Percentiles rank a stretch among this genome's conserved stretches.
Conservation (phyloP, 2,329 filamentous ascomycete species). For the Trichoderma guizhouense region DNA sequence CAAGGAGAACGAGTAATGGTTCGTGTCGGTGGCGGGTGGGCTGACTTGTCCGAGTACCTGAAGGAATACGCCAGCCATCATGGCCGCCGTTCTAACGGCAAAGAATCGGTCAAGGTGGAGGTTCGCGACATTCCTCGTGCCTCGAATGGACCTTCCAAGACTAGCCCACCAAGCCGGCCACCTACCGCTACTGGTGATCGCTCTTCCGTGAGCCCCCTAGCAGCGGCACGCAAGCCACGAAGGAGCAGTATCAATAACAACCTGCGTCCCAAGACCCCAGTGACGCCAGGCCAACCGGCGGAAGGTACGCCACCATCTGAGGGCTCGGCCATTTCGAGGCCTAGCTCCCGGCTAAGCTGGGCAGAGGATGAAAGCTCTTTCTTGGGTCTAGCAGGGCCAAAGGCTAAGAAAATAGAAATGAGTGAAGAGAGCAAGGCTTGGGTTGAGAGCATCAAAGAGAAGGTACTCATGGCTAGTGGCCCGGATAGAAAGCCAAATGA, state of each 20-base stretch:
- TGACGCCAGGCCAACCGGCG: constrained; percentile 29
- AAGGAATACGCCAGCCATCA: constrained; percentile 93
- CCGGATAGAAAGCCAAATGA: constrained; percentile 40
- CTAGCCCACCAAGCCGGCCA: constrained; percentile 42
- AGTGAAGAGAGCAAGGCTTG: constrained; percentile 72
- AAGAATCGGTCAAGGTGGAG: constrained; percentile 53
- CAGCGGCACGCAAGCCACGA: constrained; percentile 51
- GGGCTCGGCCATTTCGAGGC: constrained; percentile 45
- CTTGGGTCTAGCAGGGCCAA: constrained; percentile 69
- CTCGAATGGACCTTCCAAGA: constrained; percentile 33
- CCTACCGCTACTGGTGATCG: constrained; percentile 38
- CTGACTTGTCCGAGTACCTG: constrained; percentile 90
- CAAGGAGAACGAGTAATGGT: constrained; percentile 94
- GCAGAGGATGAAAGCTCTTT: constrained; percentile 56
- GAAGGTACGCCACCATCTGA: constrained; percentile 45
- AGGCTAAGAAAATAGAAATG: constrained; percentile 60
- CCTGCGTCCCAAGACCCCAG: constrained; percentile 43
- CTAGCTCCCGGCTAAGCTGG: constrained; percentile 55
- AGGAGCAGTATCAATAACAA: constrained; percentile 36
- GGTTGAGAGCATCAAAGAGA: constrained; percentile 80
- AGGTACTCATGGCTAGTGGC: constrained; percentile 68
- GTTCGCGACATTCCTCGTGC: constrained; percentile 48
- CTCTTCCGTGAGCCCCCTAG: constrained; percentile 47
- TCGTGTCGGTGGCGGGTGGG: constrained; percentile 96
- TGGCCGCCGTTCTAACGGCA: constrained; percentile 60